Percentiles rank a stretch among this genome's conserved stretches.
These are phyloP conservation scores for Irpex sp. DNA, from an alignment of 1,284 basidiomycete species.

Conservation along the genomic window DNA sequence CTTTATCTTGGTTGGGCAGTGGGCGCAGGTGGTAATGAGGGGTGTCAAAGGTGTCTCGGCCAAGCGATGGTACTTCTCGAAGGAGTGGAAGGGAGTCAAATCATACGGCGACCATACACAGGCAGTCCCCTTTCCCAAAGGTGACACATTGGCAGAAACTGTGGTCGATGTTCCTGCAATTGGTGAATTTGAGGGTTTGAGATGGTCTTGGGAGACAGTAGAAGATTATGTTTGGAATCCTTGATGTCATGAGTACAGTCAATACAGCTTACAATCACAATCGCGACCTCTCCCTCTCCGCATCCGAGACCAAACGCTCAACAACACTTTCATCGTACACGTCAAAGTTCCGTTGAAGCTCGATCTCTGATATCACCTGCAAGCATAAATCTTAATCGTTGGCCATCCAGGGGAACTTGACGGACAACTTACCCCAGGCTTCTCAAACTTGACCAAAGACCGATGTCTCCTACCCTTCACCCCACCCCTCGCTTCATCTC, in stretches of 20 bases:
- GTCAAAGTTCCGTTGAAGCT: background rate
- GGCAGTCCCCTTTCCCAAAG: background rate
- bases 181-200: background rate
- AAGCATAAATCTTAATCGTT: no score
- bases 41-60: background rate
- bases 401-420: no score
- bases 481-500: constrained; percentile 64
- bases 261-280: no score
- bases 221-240: constrained; percentile 4
- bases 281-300: background rate
- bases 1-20: constrained; percentile 8
- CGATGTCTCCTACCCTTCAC: constrained; percentile 55
- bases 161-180: background rate
- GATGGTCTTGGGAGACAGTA: background rate
- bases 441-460: constrained; percentile 40
- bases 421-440: constrained; percentile 37
- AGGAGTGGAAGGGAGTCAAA: background rate
- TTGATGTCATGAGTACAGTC: no score
- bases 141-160: background rate
- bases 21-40: constrained; percentile 6
- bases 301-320: background rate
- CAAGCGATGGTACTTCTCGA: background rate
- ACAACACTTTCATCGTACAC: background rate
- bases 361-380: background rate
- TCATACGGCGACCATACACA: background rate